These are phyloP conservation scores for Sarocladium brachiariae DNA, from an alignment of 2,329 filamentous ascomycete genomes.

Conservation along the genomic window DNA sequence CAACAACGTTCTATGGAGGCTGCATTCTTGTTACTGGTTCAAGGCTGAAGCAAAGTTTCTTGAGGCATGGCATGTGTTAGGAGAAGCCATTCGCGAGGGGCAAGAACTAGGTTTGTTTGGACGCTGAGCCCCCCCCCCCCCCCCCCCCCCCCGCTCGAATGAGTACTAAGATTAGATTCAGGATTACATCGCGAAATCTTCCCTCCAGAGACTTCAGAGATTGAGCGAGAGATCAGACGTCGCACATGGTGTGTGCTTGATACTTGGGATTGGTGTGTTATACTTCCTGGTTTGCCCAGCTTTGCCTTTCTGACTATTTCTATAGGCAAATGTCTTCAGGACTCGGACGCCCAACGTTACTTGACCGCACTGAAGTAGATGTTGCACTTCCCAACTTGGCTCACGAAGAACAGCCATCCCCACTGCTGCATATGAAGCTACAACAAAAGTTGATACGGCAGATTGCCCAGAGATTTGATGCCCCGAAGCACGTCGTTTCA, in stretches of 20 bases:
- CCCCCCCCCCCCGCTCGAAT: no score
- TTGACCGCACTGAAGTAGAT: constrained; percentile 27
- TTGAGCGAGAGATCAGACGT: constrained; percentile 25
- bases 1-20: constrained; percentile 21
- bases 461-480: constrained; percentile 24
- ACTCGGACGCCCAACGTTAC: constrained; percentile 26
- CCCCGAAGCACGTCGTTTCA: constrained; percentile 20
- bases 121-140: no score
- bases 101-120: constrained; percentile 20
- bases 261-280: constrained; percentile 27
- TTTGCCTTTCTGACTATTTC: neutral
- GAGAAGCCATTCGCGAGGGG: constrained; percentile 24
- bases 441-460: constrained; percentile 26
- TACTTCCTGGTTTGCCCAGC: constrained; percentile 1
- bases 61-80: constrained; percentile 25
- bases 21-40: constrained; percentile 27
- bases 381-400: constrained; percentile 25
- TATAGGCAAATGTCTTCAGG: constrained; percentile 27
- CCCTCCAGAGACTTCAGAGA: constrained; percentile 17
- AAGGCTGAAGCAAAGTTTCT: constrained; percentile 25
- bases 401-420: constrained; percentile 26
- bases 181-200: constrained; percentile 19
- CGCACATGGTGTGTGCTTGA: constrained; percentile 26
- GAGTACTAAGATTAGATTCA: constrained; percentile 11
- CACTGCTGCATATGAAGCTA: constrained; percentile 29